Percentiles rank a stretch among this genome's conserved stretches.
Conservation (phyloP, 768 basidiomycete genomes). For the Rhodotorula sphaerocarpa region DNA sequence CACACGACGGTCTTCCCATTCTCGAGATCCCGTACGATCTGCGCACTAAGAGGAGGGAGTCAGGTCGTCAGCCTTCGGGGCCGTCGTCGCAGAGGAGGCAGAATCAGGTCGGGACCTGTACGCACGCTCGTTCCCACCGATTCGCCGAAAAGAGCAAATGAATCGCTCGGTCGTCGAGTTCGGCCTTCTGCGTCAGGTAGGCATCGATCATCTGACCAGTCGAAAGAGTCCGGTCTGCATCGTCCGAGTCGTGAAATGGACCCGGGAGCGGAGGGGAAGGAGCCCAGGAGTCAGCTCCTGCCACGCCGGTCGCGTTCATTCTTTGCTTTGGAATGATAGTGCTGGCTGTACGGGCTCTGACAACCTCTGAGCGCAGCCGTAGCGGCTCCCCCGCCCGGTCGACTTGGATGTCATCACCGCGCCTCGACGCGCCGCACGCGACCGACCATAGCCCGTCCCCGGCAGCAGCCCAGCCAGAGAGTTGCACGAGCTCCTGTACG, state of each 20-base stretch:
- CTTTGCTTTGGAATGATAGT: background rate
- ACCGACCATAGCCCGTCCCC: background rate
- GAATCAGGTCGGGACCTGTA: too few species aligned
- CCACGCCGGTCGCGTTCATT: too few species aligned
- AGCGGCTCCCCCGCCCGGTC: too few species aligned
- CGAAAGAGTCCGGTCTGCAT: slow-evolving; percentile 75
- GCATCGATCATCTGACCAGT: slow-evolving; percentile 89
- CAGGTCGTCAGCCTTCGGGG: too few species aligned
- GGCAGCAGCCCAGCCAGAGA: too few species aligned
- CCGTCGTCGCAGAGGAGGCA: too few species aligned
- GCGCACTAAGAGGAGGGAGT: slow-evolving; percentile 46
- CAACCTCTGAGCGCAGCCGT: too few species aligned
- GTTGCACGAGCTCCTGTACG: slow-evolving; percentile 14
- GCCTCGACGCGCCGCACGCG: slow-evolving; percentile 33
- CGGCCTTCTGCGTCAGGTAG: slow-evolving; percentile 72
- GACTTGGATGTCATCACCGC: too few species aligned
- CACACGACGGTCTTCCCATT: slow-evolving; percentile 68
- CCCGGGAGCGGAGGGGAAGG: background rate
- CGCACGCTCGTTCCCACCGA: slow-evolving; percentile 86
- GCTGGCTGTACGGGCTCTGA: background rate
- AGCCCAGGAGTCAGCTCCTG: background rate
- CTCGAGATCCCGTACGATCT: slow-evolving; percentile 55
- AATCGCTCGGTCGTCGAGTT: slow-evolving; percentile 82
- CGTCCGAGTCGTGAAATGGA: background rate
- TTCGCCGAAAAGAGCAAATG: slow-evolving; percentile 95